Base-by-base conservation (phyloP, 331 rosid species). In the Pyrus hybrid region DNA sequence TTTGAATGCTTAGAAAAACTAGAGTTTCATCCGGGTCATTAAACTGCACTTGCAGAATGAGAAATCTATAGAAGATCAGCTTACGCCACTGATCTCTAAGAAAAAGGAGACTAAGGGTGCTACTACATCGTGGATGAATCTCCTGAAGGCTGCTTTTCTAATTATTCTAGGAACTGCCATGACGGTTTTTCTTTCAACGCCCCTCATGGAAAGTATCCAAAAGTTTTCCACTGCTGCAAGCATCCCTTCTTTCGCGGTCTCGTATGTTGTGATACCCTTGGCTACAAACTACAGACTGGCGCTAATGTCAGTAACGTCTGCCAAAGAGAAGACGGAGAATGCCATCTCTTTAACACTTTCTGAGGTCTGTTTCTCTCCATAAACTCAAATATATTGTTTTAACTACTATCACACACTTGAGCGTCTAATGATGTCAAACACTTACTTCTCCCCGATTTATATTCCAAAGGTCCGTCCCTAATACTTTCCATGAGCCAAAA, bases 281-380 rank as follows among this genome's bases (percentile, higher is more conserved):
- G 80, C 87, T 21, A 41, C 77, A 66, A 84, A 58, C 74, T 65
- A 49, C 63, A 67, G 82, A 66, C 78, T 57, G 75, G 77, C 78
- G 7, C 25, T 74, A 9, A n/a, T 18, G 23, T 35, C 69, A 14
- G 60, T 84, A 60, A 68, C 75, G 35, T 77, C 85, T 49, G 82
- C 87, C n/a, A 75, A 32, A 75, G 63, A 64, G 18, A 84, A 77
- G 76, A 77, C 87, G 0, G 73, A 80, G 47, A 74, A 70, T 2
- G 80, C 77, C 26, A 74, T 77, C 26, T 84, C 87, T 13, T 80
- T 84, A 58, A 70, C 82, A 54, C 73, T 84, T 35, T 84, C 87
- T 13, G 85, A 80, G 87, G 87, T 84, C 33, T 72, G 68, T 72
- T 61, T 53, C 54, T 68, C 67, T 30, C 63, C 47, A 26, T 28